Evolutionary conservation across 2,329 filamentous ascomycete genomes (phyloP), one percentile per base, ranked within the genome.

Genomic region (Fusarium tjaetaba): DNA sequence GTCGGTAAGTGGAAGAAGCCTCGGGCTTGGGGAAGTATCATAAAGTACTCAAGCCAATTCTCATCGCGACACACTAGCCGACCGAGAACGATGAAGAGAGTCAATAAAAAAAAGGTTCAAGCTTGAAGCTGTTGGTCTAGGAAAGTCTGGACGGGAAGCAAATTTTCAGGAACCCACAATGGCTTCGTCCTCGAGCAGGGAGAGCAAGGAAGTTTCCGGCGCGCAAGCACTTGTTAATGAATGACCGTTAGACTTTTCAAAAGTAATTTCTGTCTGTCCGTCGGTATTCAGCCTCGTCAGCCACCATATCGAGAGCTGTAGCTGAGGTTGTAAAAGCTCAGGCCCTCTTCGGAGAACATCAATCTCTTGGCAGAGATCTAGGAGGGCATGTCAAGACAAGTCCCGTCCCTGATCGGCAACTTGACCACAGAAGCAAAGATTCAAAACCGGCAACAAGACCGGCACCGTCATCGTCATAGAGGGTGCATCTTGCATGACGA

Each of bases 321-420:
- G 36, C n/a, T 49, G 57, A 55, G 49, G 49, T 45, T 41, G 51
- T 49, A 45, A 69, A 70, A 65, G 58, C 57, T 53, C 69, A 49
- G 49, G 68, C 58, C 56, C 45, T 64, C 28, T 76, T 76, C 71
- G 73, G 71, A 67, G 64, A 76, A 70, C 67, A 72, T 56, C 65
- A 68, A 68, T 75, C 60, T 77, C 71, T 77, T 76, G 75, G 71
- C 75, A 65, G 36, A 65, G 67, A 73, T 68, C 70, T 62, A 45
- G 57, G 61, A 67, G 61, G 70, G 46, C 56, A 63, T 61, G 69
- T 68, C 64, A 62, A 71, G 74, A 55, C 24, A 55, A 55, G 34
- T 30, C 51, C 34, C 34, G 51, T 77, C 70, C 74, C 76, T 77
- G 74, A 77, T 77, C 74, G 74, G 71, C 76, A 73, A 55, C 56